Percentiles rank a stretch among this genome's conserved stretches.
These are phyloP conservation scores for Colletotrichum sp. DNA, from an alignment of 2,329 filamentous ascomycete species.

Conservation along the genomic window DNA sequence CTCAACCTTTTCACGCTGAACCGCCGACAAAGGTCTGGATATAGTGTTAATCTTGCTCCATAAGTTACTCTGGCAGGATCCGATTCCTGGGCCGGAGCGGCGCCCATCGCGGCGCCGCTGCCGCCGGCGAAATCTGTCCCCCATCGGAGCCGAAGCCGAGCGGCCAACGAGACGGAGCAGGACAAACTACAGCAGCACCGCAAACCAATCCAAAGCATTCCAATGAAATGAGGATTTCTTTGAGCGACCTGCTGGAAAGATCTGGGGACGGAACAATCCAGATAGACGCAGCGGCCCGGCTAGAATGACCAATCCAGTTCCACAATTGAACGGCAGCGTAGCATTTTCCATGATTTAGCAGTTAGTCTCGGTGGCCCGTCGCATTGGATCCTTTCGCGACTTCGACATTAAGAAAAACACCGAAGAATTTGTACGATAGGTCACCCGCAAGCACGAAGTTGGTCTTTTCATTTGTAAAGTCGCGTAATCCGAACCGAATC, in stretches of 20 bases:
- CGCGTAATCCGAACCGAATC: background rate
- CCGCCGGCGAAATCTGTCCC: background rate
- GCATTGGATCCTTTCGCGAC: background rate
- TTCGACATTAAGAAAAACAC: background rate
- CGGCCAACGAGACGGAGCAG: background rate
- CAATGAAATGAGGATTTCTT: background rate
- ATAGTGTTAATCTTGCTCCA: background rate
- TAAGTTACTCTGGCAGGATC: accelerated
- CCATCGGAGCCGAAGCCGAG: background rate
- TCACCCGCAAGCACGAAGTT: background rate
- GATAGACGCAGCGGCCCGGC: background rate
- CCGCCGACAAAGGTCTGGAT: accelerated
- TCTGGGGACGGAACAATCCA: background rate
- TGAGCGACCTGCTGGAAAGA: background rate
- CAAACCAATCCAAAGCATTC: background rate
- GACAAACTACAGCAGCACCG: accelerated
- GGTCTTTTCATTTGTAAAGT: background rate
- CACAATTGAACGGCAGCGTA: background rate
- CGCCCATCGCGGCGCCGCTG: background rate
- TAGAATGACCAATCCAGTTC: background rate
- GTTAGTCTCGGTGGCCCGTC: background rate
- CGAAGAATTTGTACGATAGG: background rate
- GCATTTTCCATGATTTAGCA: background rate
- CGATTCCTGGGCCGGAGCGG: background rate
- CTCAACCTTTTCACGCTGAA: background rate